These are phyloP conservation scores for Syncephalastrum monosporum DNA, from an alignment of 371 early-diverging fungal species.

Conservation along the genomic window DNA sequence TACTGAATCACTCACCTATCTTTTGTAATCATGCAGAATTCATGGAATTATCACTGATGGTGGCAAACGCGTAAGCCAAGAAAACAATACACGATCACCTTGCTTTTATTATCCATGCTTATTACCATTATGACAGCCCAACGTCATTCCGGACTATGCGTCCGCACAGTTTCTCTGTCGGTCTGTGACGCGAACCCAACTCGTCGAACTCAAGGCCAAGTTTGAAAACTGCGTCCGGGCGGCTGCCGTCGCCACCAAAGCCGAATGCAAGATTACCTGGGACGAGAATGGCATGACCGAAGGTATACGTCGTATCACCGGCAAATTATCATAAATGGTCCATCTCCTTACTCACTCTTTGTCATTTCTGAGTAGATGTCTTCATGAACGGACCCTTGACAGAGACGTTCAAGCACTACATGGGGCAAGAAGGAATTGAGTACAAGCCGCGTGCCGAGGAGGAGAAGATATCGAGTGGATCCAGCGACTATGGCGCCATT, in stretches of 20 bases:
- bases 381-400: conserved; percentile 59
- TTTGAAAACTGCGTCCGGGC: conserved; percentile 52
- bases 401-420: conserved; percentile 50
- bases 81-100: neutral
- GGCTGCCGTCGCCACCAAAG: conserved; percentile 64
- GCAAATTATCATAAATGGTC: too few relatives aligned
- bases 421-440: conserved; percentile 41
- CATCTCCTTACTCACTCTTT: neutral
- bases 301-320: conserved; percentile 32
- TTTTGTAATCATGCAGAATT: conserved; percentile 33
- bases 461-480: conserved; percentile 39
- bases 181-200: conserved; percentile 38
- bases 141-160: conserved; percentile 57
- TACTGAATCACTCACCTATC: neutral
- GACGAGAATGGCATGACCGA: conserved; percentile 74
- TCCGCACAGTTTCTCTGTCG: conserved; percentile 49
- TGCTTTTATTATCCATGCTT: neutral
- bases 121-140: conserved; percentile 8
- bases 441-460: conserved; percentile 38
- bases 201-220: conserved; percentile 37
- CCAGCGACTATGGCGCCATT: conserved; percentile 79
- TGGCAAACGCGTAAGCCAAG: conserved; percentile 58
- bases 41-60: conserved; percentile 76
- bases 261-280: conserved; percentile 70
- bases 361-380: conserved; percentile 30